These are phyloP conservation scores for Aegilops speltoides DNA, from an alignment of 176 grass and related monocot genomes.

Conservation along the genomic window DNA sequence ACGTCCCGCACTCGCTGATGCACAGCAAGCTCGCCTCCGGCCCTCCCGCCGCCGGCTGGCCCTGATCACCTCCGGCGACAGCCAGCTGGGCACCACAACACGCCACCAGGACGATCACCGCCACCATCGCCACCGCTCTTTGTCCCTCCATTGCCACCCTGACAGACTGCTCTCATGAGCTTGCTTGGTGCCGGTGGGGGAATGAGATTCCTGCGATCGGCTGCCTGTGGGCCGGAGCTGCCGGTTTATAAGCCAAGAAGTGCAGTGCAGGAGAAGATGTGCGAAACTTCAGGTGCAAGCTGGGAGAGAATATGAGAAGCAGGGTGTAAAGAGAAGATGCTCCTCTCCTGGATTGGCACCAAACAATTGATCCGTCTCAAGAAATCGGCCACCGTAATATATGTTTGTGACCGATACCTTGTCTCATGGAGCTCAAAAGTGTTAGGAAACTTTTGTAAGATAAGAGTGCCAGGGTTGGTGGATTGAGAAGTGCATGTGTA, in stretches of 20 bases:
- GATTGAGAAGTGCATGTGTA: background rate
- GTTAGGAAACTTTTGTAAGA: background rate
- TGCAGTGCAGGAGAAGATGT: constrained; percentile 22
- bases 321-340: constrained; percentile 45
- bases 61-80: background rate
- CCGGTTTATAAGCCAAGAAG: constrained; percentile 32
- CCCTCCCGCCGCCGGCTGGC: constrained; percentile 1
- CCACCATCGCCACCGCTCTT: background rate
- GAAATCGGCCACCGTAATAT: background rate
- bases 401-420: background rate
- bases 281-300: constrained; percentile 52
- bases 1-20: constrained; percentile 66
- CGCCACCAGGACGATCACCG: background rate
- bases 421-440: background rate
- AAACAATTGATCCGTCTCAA: constrained; percentile 1
- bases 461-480: background rate
- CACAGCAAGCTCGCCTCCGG: constrained; percentile 56
- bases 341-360: constrained; percentile 22
- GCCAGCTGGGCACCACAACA: background rate
- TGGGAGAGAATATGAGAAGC: constrained; percentile 32
- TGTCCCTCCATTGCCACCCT: constrained; percentile 28
- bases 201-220: constrained; percentile 37
- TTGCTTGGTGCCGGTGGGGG: constrained; percentile 31
- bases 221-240: constrained; percentile 18
- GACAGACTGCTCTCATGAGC: background rate